phyloP scores from a whole-genome alignment of 495 filamentous ascomycete genomes.

The Xylaria acuta region DNA sequence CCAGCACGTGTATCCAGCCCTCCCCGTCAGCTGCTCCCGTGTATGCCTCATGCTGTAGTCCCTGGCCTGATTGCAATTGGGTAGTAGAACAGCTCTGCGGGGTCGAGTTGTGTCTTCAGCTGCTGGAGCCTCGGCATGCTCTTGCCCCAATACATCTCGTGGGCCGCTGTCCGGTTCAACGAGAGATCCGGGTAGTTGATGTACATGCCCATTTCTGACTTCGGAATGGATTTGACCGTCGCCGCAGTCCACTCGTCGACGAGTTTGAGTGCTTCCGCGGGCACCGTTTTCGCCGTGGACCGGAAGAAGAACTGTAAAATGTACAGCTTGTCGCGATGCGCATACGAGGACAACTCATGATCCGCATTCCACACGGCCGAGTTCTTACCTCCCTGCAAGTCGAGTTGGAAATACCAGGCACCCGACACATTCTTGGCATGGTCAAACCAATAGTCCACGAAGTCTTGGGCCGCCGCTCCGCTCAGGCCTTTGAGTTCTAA shows the following conservation, averaged over 20 bases:
- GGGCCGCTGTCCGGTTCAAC: conserved; percentile 45
- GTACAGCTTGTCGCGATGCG: conserved; percentile 52
- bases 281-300: conserved; percentile 33
- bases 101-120: conserved; percentile 64
- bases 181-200: conserved; percentile 54
- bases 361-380: conserved; percentile 48
- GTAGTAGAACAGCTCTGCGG: conserved; percentile 66
- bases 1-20: not conserved
- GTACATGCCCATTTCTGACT: conserved; percentile 52
- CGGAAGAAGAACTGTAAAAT: conserved; percentile 52
- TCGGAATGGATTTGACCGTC: conserved; percentile 39
- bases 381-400: conserved; percentile 52
- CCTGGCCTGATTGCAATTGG: conserved; percentile 61
- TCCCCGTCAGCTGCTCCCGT: not conserved
- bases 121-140: conserved; percentile 58
- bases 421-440: conserved; percentile 44
- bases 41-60: conserved; percentile 5
- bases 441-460: conserved; percentile 51
- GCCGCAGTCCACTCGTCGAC: conserved; percentile 48
- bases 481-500: conserved; percentile 48
- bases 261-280: conserved; percentile 44
- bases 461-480: conserved; percentile 40
- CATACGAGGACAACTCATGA: conserved; percentile 41
- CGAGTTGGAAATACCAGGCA: conserved; percentile 53
- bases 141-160: conserved; percentile 57